These are phyloP conservation scores for Auricularia sp. DNA, from an alignment of 768 basidiomycete genomes.

Conservation along the genomic window DNA sequence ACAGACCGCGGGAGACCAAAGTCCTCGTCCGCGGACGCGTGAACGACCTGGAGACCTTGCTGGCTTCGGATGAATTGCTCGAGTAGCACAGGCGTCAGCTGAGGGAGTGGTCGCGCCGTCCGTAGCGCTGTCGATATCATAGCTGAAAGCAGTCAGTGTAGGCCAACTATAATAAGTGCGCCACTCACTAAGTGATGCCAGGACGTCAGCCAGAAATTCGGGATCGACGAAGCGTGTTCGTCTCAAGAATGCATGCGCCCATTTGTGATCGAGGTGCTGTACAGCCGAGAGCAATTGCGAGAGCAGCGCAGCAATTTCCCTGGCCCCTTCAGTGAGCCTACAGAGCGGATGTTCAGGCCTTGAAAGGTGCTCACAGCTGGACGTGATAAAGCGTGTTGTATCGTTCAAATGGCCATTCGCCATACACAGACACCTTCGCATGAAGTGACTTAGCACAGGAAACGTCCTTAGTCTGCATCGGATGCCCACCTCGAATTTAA, in stretches of 20 bases:
- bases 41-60: conserved; percentile 57
- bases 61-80: conserved; percentile 36
- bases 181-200: conserved; percentile 66
- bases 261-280: conserved; percentile 61
- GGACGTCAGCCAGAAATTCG: conserved; percentile 74
- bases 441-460: not conserved
- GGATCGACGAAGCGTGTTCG: conserved; percentile 68
- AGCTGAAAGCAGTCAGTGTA: conserved; percentile 27
- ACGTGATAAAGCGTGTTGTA: conserved; percentile 61
- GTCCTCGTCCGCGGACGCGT: conserved; percentile 63
- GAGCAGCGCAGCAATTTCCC: conserved; percentile 59
- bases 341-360: not conserved
- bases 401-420: conserved; percentile 70
- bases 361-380: conserved; percentile 42
- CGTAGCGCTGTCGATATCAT: conserved; percentile 71
- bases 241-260: conserved; percentile 67
- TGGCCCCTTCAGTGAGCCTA: conserved; percentile 22
- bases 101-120: conserved; percentile 67
- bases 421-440: conserved; percentile 59
- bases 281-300: conserved; percentile 67
- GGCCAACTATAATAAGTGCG: too few relatives aligned
- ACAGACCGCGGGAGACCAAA: conserved; percentile 63
- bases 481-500: conserved; percentile 49
- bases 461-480: not conserved
- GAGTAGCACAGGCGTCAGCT: conserved; percentile 72